Conservation (phyloP, 768 basidiomycete genomes). For the Boletus subparvulus region DNA sequence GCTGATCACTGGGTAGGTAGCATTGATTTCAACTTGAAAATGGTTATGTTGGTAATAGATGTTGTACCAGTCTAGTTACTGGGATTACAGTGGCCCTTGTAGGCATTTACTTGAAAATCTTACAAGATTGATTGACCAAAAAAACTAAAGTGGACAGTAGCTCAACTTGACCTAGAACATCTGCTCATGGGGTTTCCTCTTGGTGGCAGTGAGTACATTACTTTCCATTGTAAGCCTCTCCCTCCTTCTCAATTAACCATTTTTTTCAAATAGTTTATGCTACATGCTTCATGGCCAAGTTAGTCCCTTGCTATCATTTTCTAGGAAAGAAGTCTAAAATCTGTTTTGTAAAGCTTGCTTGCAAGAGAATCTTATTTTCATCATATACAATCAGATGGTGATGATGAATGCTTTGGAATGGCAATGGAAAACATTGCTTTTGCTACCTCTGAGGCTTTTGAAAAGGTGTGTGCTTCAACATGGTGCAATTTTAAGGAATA, state of each 20-base stretch:
- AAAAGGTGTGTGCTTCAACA: neutral
- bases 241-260: neutral
- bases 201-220: constrained; percentile 21
- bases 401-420: neutral
- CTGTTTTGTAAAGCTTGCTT: constrained; percentile 15
- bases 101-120: neutral
- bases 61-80: constrained; percentile 13
- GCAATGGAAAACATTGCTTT: constrained; percentile 6
- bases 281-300: constrained; percentile 31
- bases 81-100: constrained; percentile 18
- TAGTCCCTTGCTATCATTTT: neutral
- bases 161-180: constrained; percentile 19
- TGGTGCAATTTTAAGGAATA: neutral
- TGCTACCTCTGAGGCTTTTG: neutral
- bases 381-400: neutral
- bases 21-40: neutral
- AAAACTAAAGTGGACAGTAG: constrained; percentile 17
- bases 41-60: neutral
- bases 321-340: neutral
- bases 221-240: neutral
- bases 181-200: constrained; percentile 26
- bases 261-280: constrained; percentile 24
- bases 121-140: neutral
- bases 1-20: constrained; percentile 21
- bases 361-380: constrained; percentile 30